Evolutionary conservation across 805 yeast species (phyloP).

Genomic region (Candida chauliodis): DNA sequence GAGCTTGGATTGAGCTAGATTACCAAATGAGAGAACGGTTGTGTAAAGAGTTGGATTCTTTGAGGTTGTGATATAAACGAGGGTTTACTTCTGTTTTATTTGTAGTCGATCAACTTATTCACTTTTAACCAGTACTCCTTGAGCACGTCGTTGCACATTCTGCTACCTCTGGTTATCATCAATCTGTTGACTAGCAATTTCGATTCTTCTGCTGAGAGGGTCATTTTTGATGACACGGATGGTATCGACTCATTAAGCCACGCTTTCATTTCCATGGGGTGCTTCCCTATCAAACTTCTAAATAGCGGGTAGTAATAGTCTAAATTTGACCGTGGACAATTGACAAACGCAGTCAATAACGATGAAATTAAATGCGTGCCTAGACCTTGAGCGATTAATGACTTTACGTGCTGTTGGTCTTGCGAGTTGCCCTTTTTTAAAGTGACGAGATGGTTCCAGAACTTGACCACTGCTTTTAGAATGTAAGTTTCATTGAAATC

Average conservation of each 20-base stretch:
- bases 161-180: constrained; percentile 60
- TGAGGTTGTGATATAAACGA: no score
- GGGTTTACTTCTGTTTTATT: constrained; percentile 4
- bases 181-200: constrained; percentile 48
- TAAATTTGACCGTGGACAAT: constrained; percentile 54
- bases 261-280: constrained; percentile 43
- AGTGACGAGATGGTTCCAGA: constrained; percentile 51
- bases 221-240: constrained; percentile 10
- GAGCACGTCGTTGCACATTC: constrained; percentile 55
- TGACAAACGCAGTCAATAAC: constrained; percentile 32
- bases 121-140: constrained; percentile 63
- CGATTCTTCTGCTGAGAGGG: constrained; percentile 29
- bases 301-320: constrained; percentile 55
- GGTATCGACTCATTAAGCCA: constrained; percentile 34
- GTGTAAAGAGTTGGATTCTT: no score
- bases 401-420: constrained; percentile 33
- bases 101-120: constrained; percentile 51
- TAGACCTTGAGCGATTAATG: constrained; percentile 8
- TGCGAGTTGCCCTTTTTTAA: constrained; percentile 43
- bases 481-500: constrained; percentile 52
- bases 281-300: constrained; percentile 44
- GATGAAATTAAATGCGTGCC: constrained; percentile 19
- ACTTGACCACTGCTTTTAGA: constrained; percentile 47
- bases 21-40: no score
- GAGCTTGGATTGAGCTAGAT: no score